Percentiles rank a stretch among this genome's conserved stretches.
These are phyloP conservation scores for Neurospora sp. DNA, from an alignment of 2,329 filamentous ascomycete species.

Conservation along the genomic window DNA sequence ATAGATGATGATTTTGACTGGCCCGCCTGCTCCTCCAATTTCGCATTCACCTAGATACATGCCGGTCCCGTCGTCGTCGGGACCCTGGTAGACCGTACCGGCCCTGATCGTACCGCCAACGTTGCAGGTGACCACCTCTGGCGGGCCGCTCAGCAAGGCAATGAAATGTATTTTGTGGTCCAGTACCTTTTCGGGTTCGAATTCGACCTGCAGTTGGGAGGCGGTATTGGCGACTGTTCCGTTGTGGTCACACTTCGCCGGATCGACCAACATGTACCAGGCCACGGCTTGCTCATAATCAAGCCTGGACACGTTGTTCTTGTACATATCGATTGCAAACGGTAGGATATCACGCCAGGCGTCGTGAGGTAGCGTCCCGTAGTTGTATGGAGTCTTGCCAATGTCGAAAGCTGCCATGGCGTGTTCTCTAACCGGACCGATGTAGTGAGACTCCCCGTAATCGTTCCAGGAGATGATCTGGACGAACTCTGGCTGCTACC, in stretches of 20 bases:
- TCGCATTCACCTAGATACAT: background rate
- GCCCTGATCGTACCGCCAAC: background rate
- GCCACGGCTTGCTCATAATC: constrained; percentile 16
- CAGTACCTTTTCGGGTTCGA: constrained; percentile 10
- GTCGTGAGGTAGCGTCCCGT: constrained; percentile 37
- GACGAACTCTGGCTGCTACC: constrained; percentile 30
- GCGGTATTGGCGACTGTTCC: constrained; percentile 22
- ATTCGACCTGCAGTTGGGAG: constrained; percentile 17
- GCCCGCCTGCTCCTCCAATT: background rate
- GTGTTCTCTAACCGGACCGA: constrained; percentile 22
- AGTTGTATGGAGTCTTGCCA: constrained; percentile 32
- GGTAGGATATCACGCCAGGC: constrained; percentile 27
- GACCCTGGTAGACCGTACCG: background rate
- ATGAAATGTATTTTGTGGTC: background rate
- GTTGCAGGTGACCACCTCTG: background rate
- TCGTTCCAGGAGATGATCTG: constrained; percentile 24
- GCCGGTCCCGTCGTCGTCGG: background rate
- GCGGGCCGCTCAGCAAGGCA: background rate
- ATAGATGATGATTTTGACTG: too few relatives aligned
- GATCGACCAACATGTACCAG: constrained; percentile 20
- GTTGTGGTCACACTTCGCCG: constrained; percentile 4
- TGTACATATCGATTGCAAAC: constrained; percentile 26
- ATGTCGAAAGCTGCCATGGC: constrained; percentile 20
- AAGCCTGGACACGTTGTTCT: constrained; percentile 19
- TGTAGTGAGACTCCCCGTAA: constrained; percentile 37